A percentile compares a stretch with the other conserved stretches of the same genome.
phyloP scores from a whole-genome alignment of 1,139 yeast genomes.

The Yamadazyma sp. region DNA sequence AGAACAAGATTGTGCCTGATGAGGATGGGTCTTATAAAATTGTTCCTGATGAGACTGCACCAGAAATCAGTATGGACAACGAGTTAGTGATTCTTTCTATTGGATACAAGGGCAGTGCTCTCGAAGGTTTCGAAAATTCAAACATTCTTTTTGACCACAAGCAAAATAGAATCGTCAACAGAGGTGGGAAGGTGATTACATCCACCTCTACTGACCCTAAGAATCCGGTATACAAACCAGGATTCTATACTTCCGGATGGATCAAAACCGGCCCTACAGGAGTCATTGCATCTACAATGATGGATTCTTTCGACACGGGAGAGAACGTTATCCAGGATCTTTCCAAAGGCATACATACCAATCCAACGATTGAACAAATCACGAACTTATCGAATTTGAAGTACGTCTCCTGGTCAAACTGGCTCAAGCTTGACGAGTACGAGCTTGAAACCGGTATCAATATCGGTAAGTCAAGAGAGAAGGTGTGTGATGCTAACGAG shows the following conservation, averaged over 20 bases:
- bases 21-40: conserved; percentile 36
- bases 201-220: conserved; percentile 19
- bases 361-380: conserved; percentile 17
- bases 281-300: conserved; percentile 88
- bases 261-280: conserved; percentile 86
- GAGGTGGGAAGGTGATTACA: conserved; percentile 56
- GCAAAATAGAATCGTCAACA: conserved; percentile 57
- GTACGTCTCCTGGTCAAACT: conserved; percentile 64
- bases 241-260: conserved; percentile 91
- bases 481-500: conserved; percentile 48
- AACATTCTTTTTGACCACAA: conserved; percentile 53
- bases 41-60: conserved; percentile 38
- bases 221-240: conserved; percentile 30
- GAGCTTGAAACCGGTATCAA: conserved; percentile 53
- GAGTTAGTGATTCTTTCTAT: conserved; percentile 81
- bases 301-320: conserved; percentile 78
- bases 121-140: conserved; percentile 58
- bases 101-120: conserved; percentile 75
- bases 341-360: conserved; percentile 30
- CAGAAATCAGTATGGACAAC: conserved; percentile 33
- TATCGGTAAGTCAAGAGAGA: conserved; percentile 56
- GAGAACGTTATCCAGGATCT: conserved; percentile 61
- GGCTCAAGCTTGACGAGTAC: conserved; percentile 58
- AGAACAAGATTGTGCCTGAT: conserved; percentile 42
- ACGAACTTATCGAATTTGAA: conserved; percentile 12